Base-by-base conservation (phyloP, 345 rosid genomes). In the Populus nigra region DNA sequence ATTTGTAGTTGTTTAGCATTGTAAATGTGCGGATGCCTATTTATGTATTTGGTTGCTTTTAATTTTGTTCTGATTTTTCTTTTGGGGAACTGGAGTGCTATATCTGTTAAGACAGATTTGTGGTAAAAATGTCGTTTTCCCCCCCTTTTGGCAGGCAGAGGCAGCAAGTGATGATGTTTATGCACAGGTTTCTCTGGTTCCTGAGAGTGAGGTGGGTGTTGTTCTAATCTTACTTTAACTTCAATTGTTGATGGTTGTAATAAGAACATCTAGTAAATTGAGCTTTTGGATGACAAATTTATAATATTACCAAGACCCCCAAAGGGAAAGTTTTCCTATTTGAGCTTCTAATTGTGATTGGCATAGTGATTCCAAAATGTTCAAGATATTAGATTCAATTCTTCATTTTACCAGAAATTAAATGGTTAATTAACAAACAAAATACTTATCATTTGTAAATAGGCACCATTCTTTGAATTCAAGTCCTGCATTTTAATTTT, bases 91-190 rank as follows among this genome's bases (percentile, higher is more conserved):
- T 61, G 59, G 66, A 22, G 55, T 72, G 27, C 23, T 17, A 23
- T 29, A 20, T 41, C 68, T 83, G 65, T 23, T 59, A 23, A 59
- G 29, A n/a, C 29, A 59, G 29, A 59, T 59, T 59, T 76, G 74
- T 70, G 47, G 68, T 85, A 43, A 76, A 59, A 59, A 62, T 73
- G 79, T 13, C 72, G 18, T 68, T 67, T 68, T 27, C 72, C 15
- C 41, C 17, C 17, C 12, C 9, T 63, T 50, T 49, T 82, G 74
- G 70, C 88, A 96, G 99, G 98, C 99, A n/a, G 98, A 94, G 86
- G 88, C 90, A 22, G 85, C 87, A 68, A 92, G 87, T 1, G 99
- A 94, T 85, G 99, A 96, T 77, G 99, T 92, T 31, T 94, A 92
- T 81, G 97, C 99, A 29, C 97, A 91, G 79, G 97, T 96, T 62